Evolutionary conservation across 345 rosid genomes (phyloP).

Genomic region (Alliaria petiolata): DNA sequence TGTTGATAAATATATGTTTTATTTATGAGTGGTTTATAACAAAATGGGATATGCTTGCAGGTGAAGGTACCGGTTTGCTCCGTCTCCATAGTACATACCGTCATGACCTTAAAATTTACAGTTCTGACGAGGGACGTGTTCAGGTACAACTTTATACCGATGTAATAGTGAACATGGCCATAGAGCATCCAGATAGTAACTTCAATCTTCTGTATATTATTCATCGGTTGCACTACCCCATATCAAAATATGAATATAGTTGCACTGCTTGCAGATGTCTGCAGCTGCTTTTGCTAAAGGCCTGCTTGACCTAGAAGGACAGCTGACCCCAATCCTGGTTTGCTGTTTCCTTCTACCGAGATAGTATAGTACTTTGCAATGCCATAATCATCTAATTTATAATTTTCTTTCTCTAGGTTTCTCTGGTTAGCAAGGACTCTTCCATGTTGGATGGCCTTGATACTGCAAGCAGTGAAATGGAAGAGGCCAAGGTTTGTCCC

Average conservation of each 20-base stretch:
- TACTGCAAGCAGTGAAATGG: slow-evolving; percentile 89
- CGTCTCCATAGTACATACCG: slow-evolving; percentile 99
- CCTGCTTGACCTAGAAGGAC: slow-evolving; percentile 99
- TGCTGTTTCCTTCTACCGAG: slow-evolving; percentile 27
- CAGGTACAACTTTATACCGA: slow-evolving; percentile 52
- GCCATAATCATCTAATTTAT: slow-evolving; percentile 4
- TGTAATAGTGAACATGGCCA: background rate
- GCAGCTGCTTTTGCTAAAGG: slow-evolving; percentile 99
- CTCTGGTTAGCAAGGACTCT: slow-evolving; percentile 99
- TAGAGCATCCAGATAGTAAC: slow-evolving; percentile 1
- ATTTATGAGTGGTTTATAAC: slow-evolving; percentile 2
- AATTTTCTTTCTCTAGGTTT: slow-evolving; percentile 56
- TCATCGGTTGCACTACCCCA: background rate
- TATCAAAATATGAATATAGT: slow-evolving; percentile 4
- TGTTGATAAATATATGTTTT: background rate
- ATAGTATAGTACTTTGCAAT: background rate
- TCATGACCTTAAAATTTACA: slow-evolving; percentile 97
- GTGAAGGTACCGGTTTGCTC: slow-evolving; percentile 97
- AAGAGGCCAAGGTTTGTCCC: slow-evolving; percentile 82
- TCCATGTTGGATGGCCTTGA: slow-evolving; percentile 99
- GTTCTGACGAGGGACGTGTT: slow-evolving; percentile 99
- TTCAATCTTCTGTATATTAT: background rate
- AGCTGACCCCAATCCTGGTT: slow-evolving; percentile 95
- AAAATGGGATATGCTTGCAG: slow-evolving; percentile 40
- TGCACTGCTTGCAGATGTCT: slow-evolving; percentile 72